phyloP scores from a whole-genome alignment of 2,329 filamentous ascomycete genomes.

The Ilyonectria destructans region DNA sequence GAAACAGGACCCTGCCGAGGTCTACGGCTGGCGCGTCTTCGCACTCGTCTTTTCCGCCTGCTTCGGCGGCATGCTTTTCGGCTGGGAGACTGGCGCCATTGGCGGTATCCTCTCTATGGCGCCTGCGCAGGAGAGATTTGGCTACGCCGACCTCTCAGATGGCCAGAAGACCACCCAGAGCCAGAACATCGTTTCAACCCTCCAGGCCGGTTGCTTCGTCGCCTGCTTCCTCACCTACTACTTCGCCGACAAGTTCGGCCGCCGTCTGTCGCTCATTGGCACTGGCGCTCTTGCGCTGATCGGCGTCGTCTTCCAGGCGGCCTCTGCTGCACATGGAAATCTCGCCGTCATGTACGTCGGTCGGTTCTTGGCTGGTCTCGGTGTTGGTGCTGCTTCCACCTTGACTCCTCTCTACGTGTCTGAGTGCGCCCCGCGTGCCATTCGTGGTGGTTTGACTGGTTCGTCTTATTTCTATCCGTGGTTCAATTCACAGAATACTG shows the following conservation, averaged over 20 bases:
- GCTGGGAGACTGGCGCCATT: slow-evolving; percentile 73
- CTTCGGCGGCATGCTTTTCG: slow-evolving; percentile 73
- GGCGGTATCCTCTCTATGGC: slow-evolving; percentile 76
- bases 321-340: slow-evolving; percentile 65
- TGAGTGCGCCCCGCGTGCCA: slow-evolving; percentile 40
- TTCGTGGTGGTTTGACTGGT: slow-evolving; percentile 43
- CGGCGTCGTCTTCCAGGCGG: slow-evolving; percentile 75
- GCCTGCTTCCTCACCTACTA: slow-evolving; percentile 71
- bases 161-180: slow-evolving; percentile 65
- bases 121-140: slow-evolving; percentile 64
- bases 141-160: slow-evolving; percentile 47
- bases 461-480: slow-evolving; percentile 44
- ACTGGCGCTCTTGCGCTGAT: slow-evolving; percentile 70
- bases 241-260: slow-evolving; percentile 68
- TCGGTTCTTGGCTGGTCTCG: slow-evolving; percentile 44
- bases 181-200: slow-evolving; percentile 77
- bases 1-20: slow-evolving; percentile 75
- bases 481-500: slow-evolving; percentile 41
- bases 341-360: slow-evolving; percentile 61
- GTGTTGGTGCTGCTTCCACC: slow-evolving; percentile 46
- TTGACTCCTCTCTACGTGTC: slow-evolving; percentile 46
- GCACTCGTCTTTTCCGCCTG: slow-evolving; percentile 74
- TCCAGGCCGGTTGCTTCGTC: slow-evolving; percentile 78
- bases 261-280: slow-evolving; percentile 67
- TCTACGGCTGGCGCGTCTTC: slow-evolving; percentile 79